Evolutionary conservation across 2,329 filamentous ascomycete genomes (phyloP), one percentile per base, ranked within the genome.

Genomic region (Colletotrichum zoysiae): DNA sequence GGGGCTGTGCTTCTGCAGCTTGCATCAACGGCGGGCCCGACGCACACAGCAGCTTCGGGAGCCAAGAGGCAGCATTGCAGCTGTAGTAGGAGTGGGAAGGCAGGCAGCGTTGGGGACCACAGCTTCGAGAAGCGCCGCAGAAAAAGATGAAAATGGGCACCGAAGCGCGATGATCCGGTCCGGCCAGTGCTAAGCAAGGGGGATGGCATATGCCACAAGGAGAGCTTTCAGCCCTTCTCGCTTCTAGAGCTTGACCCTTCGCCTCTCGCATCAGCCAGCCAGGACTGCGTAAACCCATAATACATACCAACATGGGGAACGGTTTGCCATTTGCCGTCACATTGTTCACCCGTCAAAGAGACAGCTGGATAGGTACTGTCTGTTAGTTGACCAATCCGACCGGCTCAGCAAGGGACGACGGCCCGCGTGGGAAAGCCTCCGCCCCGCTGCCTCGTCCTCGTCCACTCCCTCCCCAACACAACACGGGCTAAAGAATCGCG

Each of bases 1-100:
- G 68, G 68, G 69, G 65, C 69, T 68, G 46, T 69, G 69, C 58
- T 51, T 48, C 46, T 51, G 63, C 56, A 61, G 51, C 46, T 67
- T 33, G 67, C 67, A 67, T 70, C 63, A 44, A 67, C 18, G 63
- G 50, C 26, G 46, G 46, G 16, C 18, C 46, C 20, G 26, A n/a
- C 16, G 26, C 23, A 61, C 20, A 48, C 33, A 51, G 46, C n/a
- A 51, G 46, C 59, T 14, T 48, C 33, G 42, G 59, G 46, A 51
- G 67, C 67, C 67, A 70, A 67, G 56, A 61, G 23, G 48, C 30
- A 57, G 46, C 44, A 46, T 35, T 38, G 65, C 60, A 69, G 67
- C 42, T 40, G 44, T 53, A 46, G 62, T 8, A 66, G 38, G 44
- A 44, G 50, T 35, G 11, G 23, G 56, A 26, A 16, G 30, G 44